Conservation (phyloP, 805 yeast species). For the Maudiozyma serrabonitensis region DNA sequence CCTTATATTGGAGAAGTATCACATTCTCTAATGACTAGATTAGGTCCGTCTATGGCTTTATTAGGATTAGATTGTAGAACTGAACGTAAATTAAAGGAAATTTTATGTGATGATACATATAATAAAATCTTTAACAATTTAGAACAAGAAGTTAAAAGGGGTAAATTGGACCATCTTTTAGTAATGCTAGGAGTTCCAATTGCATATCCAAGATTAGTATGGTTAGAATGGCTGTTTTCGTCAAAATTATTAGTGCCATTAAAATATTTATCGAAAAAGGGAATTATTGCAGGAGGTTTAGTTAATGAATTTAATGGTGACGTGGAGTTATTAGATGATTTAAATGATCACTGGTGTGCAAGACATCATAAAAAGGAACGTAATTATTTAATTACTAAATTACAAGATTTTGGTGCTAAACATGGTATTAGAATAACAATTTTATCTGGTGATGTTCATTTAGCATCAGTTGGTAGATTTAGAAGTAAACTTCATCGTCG, state of each 20-base stretch:
- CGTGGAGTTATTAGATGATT: slow-evolving; percentile 82
- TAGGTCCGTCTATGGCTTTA: slow-evolving; percentile 66
- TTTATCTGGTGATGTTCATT: slow-evolving; percentile 87
- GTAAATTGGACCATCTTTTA: slow-evolving; percentile 61
- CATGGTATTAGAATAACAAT: slow-evolving; percentile 70
- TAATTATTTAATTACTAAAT: slow-evolving; percentile 49
- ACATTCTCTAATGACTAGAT: slow-evolving; percentile 59
- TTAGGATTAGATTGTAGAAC: slow-evolving; percentile 89
- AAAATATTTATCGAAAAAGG: slow-evolving; percentile 48
- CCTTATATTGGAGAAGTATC: slow-evolving; percentile 52
- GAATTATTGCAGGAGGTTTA: slow-evolving; percentile 57
- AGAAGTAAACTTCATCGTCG: slow-evolving; percentile 43
- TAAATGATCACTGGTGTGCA: slow-evolving; percentile 96
- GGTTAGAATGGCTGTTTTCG: slow-evolving; percentile 71
- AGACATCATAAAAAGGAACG: slow-evolving; percentile 79
- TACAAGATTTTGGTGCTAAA: slow-evolving; percentile 57
- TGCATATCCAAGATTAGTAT: slow-evolving; percentile 86
- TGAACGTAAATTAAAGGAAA: slow-evolving; percentile 58
- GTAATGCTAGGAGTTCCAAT: slow-evolving; percentile 91
- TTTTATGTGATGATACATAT: slow-evolving; percentile 51
- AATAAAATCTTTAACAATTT: slow-evolving; percentile 50
- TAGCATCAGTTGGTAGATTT: slow-evolving; percentile 76
- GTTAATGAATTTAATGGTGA: slow-evolving; percentile 90
- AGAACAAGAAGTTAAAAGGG: slow-evolving; percentile 40
- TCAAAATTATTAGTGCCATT: slow-evolving; percentile 55